These are phyloP conservation scores for Sparassis latifolia DNA, from an alignment of 1,284 basidiomycete species.

Conservation along the genomic window DNA sequence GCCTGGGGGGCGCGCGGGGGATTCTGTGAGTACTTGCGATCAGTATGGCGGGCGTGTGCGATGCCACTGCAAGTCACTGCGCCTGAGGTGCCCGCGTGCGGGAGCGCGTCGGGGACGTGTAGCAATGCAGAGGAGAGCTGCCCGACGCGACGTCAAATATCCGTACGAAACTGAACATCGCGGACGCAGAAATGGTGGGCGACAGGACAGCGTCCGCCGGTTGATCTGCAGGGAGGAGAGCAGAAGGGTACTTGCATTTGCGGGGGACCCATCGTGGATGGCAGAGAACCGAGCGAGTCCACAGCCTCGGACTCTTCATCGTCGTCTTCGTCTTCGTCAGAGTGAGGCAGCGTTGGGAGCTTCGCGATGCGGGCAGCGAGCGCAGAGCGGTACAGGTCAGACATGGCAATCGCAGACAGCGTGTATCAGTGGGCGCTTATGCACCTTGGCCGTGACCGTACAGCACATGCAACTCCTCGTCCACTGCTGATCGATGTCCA, in stretches of 20 bases:
- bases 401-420: conserved; percentile 36
- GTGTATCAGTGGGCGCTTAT: too few species aligned
- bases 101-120: neutral
- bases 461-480: too few species aligned
- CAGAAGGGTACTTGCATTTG: conserved; percentile 40
- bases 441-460: too few species aligned
- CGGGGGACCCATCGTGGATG: conserved; percentile 52
- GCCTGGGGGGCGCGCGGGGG: neutral
- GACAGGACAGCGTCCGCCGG: neutral
- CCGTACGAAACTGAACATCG: neutral
- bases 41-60: neutral
- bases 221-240: neutral
- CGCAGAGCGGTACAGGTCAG: conserved; percentile 61
- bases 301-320: conserved; percentile 56
- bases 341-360: conserved; percentile 44
- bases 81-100: neutral
- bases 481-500: too few species aligned
- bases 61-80: neutral
- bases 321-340: conserved; percentile 39
- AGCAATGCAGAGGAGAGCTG: neutral
- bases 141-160: neutral
- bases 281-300: conserved; percentile 59
- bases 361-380: conserved; percentile 62
- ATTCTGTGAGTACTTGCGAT: neutral
- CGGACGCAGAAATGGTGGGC: neutral